Evolutionary conservation across 495 filamentous ascomycete genomes (phyloP).

Genomic region (Neurospora sp.): DNA sequence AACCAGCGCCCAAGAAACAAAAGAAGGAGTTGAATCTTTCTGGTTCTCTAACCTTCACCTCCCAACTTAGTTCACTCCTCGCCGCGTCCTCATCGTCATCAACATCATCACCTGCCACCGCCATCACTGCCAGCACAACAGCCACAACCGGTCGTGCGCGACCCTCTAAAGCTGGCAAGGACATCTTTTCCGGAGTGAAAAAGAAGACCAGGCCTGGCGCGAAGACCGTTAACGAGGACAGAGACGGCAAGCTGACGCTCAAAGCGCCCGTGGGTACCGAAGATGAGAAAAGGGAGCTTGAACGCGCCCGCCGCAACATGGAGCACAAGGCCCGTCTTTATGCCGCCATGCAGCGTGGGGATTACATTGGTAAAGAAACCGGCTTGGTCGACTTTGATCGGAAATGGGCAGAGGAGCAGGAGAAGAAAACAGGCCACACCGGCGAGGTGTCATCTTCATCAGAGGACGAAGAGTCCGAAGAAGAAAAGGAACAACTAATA

Average conservation of each 20-base stretch:
- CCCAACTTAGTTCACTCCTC: constrained; percentile 65
- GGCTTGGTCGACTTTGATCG: constrained; percentile 82
- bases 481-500: constrained; percentile 47
- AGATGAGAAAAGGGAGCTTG: constrained; percentile 35
- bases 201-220: constrained; percentile 52
- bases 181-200: constrained; percentile 55
- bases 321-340: constrained; percentile 81
- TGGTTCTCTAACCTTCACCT: constrained; percentile 68
- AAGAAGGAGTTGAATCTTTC: constrained; percentile 54
- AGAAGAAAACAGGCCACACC: constrained; percentile 20
- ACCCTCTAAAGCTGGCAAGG: constrained; percentile 55
- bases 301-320: constrained; percentile 65
- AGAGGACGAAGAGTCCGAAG: constrained; percentile 29
- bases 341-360: constrained; percentile 70
- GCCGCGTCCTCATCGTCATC: constrained; percentile 35
- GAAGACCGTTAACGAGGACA: constrained; percentile 11
- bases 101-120: neutral
- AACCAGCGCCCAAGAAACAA: constrained; percentile 52
- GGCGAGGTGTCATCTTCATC: constrained; percentile 26
- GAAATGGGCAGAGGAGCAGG: constrained; percentile 72
- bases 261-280: constrained; percentile 32
- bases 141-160: constrained; percentile 48
- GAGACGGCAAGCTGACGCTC: constrained; percentile 26
- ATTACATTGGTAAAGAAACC: constrained; percentile 46
- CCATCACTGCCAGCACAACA: constrained; percentile 9